Percentiles rank a stretch among this genome's conserved stretches.
phyloP scores from a whole-genome alignment of 2,329 filamentous ascomycete species.

The Cordyceps fumosorosea region DNA sequence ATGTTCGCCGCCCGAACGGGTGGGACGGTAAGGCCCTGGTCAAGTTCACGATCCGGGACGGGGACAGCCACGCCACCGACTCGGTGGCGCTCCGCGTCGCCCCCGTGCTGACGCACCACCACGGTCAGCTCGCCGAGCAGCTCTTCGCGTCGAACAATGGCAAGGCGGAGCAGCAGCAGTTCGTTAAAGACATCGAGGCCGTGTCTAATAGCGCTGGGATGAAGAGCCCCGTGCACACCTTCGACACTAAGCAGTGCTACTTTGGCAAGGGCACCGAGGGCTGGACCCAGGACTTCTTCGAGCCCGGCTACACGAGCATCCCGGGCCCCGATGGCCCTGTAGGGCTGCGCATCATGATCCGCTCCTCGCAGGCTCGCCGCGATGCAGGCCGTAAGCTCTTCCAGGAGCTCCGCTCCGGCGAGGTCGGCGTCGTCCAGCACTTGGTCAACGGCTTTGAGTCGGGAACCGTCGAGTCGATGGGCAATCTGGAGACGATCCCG shows the following conservation, averaged over 20 bases:
- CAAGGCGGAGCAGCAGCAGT: not conserved
- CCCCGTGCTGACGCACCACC: slow-evolving; percentile 31
- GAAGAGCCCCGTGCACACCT: not conserved
- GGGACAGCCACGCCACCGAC: slow-evolving; percentile 17
- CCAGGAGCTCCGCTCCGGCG: not conserved
- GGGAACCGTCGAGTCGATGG: not conserved
- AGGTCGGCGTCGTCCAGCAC: not conserved
- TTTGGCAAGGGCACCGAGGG: not conserved
- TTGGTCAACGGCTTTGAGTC: not conserved
- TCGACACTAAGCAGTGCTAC: not conserved
- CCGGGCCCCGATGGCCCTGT: not conserved
- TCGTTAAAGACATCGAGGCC: not conserved
- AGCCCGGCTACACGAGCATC: slow-evolving; percentile 5
- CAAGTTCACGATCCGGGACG: slow-evolving; percentile 24
- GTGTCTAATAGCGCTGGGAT: not conserved
- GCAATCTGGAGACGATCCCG: slow-evolving; percentile 9
- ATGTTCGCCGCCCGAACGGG: slow-evolving; percentile 17
- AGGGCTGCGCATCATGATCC: slow-evolving; percentile 7
- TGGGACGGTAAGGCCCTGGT: slow-evolving; percentile 25
- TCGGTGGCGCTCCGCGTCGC: slow-evolving; percentile 27
- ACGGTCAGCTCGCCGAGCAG: slow-evolving; percentile 24
- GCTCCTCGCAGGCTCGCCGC: not conserved
- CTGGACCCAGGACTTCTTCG: slow-evolving; percentile 11
- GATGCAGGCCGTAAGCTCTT: not conserved
- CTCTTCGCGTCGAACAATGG: slow-evolving; percentile 15